A percentile compares a stretch with the other conserved stretches of the same genome.
Evolutionary conservation across 805 yeast genomes (phyloP).

Genomic region (Nakazawaea ernobii): DNA sequence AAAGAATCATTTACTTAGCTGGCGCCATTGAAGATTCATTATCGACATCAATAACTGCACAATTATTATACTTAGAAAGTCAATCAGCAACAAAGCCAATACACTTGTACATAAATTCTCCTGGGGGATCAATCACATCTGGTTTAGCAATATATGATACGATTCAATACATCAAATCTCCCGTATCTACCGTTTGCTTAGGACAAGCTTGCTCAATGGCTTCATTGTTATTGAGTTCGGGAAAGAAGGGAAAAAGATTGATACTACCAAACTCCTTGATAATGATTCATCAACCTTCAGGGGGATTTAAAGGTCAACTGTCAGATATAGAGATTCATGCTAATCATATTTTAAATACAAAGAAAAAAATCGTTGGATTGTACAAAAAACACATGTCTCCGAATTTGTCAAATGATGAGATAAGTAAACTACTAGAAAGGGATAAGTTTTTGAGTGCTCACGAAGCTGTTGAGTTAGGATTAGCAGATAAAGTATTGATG

Average conservation of each 20-base stretch:
- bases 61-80: constrained; percentile 18
- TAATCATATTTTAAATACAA: constrained; percentile 23
- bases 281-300: constrained; percentile 29
- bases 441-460: constrained; percentile 20
- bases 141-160: constrained; percentile 30
- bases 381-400: constrained; percentile 22
- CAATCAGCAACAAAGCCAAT: constrained; percentile 19
- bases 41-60: constrained; percentile 16
- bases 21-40: constrained; percentile 14
- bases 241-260: constrained; percentile 22
- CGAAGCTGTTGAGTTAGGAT: constrained; percentile 26
- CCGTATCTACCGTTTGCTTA: constrained; percentile 28
- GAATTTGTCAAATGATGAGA: constrained; percentile 13
- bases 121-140: constrained; percentile 28
- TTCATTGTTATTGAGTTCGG: constrained; percentile 23
- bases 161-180: constrained; percentile 26
- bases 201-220: constrained; percentile 31
- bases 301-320: constrained; percentile 25
- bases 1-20: constrained; percentile 14
- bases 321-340: constrained; percentile 29
- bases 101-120: constrained; percentile 23
- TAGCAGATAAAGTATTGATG: constrained; percentile 24
- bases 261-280: constrained; percentile 26
- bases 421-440: constrained; percentile 18
- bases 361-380: constrained; percentile 21